Evolutionary conservation across 768 basidiomycete genomes (phyloP), one percentile per base, ranked within the genome.

Genomic region (Leccinum imitatum): DNA sequence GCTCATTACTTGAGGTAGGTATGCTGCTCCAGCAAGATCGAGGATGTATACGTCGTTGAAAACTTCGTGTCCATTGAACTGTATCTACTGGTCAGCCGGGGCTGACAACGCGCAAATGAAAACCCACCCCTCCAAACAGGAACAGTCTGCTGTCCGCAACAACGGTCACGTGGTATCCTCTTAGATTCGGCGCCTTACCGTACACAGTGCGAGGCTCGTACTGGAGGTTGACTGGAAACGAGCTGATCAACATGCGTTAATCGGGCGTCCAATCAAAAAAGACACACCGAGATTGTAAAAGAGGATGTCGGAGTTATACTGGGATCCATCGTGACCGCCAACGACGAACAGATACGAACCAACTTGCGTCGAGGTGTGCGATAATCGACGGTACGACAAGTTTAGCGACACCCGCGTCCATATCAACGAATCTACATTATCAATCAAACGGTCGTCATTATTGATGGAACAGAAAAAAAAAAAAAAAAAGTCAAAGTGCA

Each of bases 321-420:
- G 77, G 11, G 76, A 73, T 5, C 91, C 90, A 63, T 95, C 89
- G 75, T 96, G 94, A 3, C 95, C 95, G 0, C 94, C 95, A 48
- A 88, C 79, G 56, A 96, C 81, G 76, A 95, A 95, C 1, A 98
- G 82, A 70, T 93, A 95, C 1, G 92, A 93, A 31, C 95, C 94
- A 15, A 98, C 90, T 71, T 90, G 91, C 0, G 94, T 93, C 14
- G 93, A 82, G 11, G 89, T 90, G 66, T 98, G 95, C 27, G 90
- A 88, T 47, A 95, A 79, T 10, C 92, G 84, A 62, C 86, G 84
- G 67, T 88, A 67, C 1, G 67, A 61, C 9, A 68, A 11, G 15
- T 59, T 59, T 41, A 64, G 53, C 53, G 70, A 68, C 31, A 73
- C 65, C 2, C 59, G 67, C 17, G 65, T 73, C 73, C 73, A 73